phyloP scores from a whole-genome alignment of 495 filamentous ascomycete genomes.

The Neurospora hispaniola region DNA sequence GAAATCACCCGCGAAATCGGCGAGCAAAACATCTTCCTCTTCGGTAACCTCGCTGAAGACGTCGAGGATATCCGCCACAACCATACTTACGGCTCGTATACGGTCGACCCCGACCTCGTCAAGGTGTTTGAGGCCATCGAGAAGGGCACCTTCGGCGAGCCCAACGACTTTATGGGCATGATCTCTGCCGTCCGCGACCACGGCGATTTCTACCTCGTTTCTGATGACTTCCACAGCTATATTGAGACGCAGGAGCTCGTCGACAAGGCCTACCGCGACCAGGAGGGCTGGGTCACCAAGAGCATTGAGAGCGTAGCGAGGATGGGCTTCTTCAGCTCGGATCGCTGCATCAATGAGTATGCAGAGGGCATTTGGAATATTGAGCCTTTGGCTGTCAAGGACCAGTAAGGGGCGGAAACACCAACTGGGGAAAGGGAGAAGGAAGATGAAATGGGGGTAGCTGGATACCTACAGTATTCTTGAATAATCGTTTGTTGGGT shows the following conservation, averaged over 20 bases:
- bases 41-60: slow-evolving; percentile 91
- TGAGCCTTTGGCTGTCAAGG: slow-evolving; percentile 53
- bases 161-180: slow-evolving; percentile 63
- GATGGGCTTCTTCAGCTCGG: slow-evolving; percentile 96
- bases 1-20: slow-evolving; percentile 97
- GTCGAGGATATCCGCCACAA: slow-evolving; percentile 91
- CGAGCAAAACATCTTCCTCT: slow-evolving; percentile 95
- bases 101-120: slow-evolving; percentile 62
- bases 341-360: slow-evolving; percentile 97
- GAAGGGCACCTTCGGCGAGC: slow-evolving; percentile 64
- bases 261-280: slow-evolving; percentile 80
- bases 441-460: background rate
- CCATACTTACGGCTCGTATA: slow-evolving; percentile 72
- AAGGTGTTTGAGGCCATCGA: slow-evolving; percentile 79
- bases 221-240: slow-evolving; percentile 92
- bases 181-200: slow-evolving; percentile 78
- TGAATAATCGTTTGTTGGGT: background rate
- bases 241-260: slow-evolving; percentile 80
- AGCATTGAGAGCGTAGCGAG: slow-evolving; percentile 72
- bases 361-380: slow-evolving; percentile 95
- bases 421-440: background rate
- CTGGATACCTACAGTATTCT: background rate
- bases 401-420: background rate
- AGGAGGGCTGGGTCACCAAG: slow-evolving; percentile 86
- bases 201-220: slow-evolving; percentile 94